These are phyloP conservation scores for Panaeolus cyanescens DNA, from an alignment of 768 basidiomycete genomes.

Conservation along the genomic window DNA sequence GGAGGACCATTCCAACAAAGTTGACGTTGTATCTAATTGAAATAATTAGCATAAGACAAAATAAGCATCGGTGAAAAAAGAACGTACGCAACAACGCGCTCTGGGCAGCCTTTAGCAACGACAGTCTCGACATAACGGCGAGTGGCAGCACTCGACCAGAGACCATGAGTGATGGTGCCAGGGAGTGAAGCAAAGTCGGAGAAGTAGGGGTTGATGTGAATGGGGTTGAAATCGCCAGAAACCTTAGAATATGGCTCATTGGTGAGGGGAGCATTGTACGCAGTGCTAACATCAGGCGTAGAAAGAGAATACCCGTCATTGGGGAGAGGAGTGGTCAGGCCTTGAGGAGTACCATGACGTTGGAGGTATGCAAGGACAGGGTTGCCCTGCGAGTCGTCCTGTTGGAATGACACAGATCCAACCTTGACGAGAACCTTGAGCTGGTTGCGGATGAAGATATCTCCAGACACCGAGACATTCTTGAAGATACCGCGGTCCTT, in stretches of 20 bases:
- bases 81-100: slow-evolving; percentile 84
- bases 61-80: slow-evolving; percentile 6
- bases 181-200: slow-evolving; percentile 91
- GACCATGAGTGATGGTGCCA: slow-evolving; percentile 96
- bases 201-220: slow-evolving; percentile 98
- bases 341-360: slow-evolving; percentile 84
- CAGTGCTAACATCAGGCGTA: slow-evolving; percentile 54
- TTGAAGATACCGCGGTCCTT: slow-evolving; percentile 87
- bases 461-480: slow-evolving; percentile 79
- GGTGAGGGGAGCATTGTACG: slow-evolving; percentile 82
- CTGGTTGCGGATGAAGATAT: slow-evolving; percentile 86
- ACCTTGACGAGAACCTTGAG: slow-evolving; percentile 89
- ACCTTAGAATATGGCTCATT: slow-evolving; percentile 96
- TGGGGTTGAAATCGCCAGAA: slow-evolving; percentile 98
- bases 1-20: slow-evolving; percentile 98
- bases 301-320: slow-evolving; percentile 88
- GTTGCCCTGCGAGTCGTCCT: slow-evolving; percentile 89
- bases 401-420: slow-evolving; percentile 82
- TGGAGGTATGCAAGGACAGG: slow-evolving; percentile 92
- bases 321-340: slow-evolving; percentile 73
- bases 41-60: slow-evolving; percentile 7
- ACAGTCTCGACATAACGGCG: slow-evolving; percentile 91
- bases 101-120: slow-evolving; percentile 90
- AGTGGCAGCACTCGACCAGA: slow-evolving; percentile 96
- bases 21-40: slow-evolving; percentile 78